Conservation (phyloP, 768 basidiomycete species). For the Strobilomyces dryophilus region DNA sequence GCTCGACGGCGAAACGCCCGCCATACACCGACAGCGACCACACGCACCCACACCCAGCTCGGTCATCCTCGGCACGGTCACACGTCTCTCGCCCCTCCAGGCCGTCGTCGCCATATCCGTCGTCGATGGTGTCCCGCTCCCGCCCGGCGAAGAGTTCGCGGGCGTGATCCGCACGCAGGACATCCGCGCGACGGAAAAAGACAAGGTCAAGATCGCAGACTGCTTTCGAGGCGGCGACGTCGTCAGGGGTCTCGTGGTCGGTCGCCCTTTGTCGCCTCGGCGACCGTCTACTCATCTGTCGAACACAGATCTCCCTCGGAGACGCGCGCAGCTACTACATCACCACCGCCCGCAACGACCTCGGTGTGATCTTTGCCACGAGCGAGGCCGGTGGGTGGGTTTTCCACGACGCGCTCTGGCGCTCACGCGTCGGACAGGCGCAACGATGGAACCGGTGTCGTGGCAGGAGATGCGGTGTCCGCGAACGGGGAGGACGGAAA, state of each 20-base stretch:
- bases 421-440: slow-evolving; percentile 41
- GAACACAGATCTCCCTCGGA: slow-evolving; percentile 76
- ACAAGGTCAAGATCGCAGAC: slow-evolving; percentile 83
- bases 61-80: slow-evolving; percentile 78
- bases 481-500: slow-evolving; percentile 74
- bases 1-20: slow-evolving; percentile 28
- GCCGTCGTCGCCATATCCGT: slow-evolving; percentile 81
- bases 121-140: slow-evolving; percentile 81
- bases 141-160: slow-evolving; percentile 81
- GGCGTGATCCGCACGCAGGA: slow-evolving; percentile 89
- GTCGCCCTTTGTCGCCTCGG: slow-evolving; percentile 22
- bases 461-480: slow-evolving; percentile 93
- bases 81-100: slow-evolving; percentile 78
- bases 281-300: slow-evolving; percentile 4
- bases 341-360: slow-evolving; percentile 84
- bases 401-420: not conserved
- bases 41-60: slow-evolving; percentile 72
- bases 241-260: slow-evolving; percentile 79
- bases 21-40: slow-evolving; percentile 63
- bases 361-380: slow-evolving; percentile 88
- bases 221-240: slow-evolving; percentile 93
- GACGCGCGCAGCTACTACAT: slow-evolving; percentile 91
- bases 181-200: slow-evolving; percentile 86
- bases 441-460: slow-evolving; percentile 79
- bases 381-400: slow-evolving; percentile 72